Base-by-base conservation (phyloP, 2,329 filamentous ascomycete genomes). In the Didymella lethalis region DNA sequence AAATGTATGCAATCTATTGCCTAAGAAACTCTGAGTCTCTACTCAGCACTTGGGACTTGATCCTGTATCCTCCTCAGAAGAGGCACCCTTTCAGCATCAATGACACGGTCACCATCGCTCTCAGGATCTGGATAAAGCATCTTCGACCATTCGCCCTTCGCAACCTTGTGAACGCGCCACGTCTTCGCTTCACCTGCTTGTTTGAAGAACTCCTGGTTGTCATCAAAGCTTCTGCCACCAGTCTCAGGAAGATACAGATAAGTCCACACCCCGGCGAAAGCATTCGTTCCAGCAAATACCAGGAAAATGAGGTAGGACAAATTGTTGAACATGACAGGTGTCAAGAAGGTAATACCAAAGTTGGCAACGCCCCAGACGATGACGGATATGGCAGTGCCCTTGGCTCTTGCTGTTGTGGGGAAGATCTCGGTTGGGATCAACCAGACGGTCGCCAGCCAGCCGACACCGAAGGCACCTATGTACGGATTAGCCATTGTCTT, bases 391-490 rank as follows among this genome's bases (percentile, higher is more conserved):
- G 84, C 83, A 3, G 83, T 83, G 0, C 83, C 84, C 67, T 85
- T 81, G 1, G 84, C 84, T 14, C 84, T 78, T 0, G 83, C 82
- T 1, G 81, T 81, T 3, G 82, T 85, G 0, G 84, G 83, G 62
- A 80, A 86, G 55, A 86, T 86, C 63, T 87, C 84, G 0, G 84
- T 86, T 0, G 84, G 84, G 36, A 86, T 85, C 3, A 87, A 75
- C 85, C 85, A 88, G 18, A 85, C 80, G 1, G 85, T 85, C 0
- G 84, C 78, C 2, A 88, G 77, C 85, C 85, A 87, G 25, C 84
- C 84, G 44, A 87, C 84, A 4, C 85, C 85, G 58, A 88, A 88
- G 18, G 84, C 83, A 7, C 83, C 84, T 54, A 18, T 7, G 11
- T 10, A 18, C 40, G 11, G 12, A 11, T 54, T 20, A 54, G 43